A percentile compares a stretch with the other conserved stretches of the same genome.
phyloP scores from a whole-genome alignment of 2,329 filamentous ascomycete genomes.

The Xylaria polymorpha region DNA sequence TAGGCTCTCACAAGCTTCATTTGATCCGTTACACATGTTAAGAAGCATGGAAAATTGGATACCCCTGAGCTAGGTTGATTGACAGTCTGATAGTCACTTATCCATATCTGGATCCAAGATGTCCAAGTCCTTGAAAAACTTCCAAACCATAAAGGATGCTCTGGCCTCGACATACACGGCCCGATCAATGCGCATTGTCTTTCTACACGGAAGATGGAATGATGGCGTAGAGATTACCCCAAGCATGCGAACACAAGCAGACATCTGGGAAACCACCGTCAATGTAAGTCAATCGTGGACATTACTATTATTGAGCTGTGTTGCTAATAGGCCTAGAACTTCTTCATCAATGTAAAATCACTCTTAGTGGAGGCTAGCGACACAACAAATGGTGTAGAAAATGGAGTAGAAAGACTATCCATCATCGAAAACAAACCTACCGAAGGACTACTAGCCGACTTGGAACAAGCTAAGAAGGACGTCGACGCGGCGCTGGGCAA shows the following conservation, averaged over 20 bases:
- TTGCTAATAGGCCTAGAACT: conserved; percentile 57
- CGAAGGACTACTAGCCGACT: conserved; percentile 53
- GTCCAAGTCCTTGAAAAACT: conserved; percentile 96
- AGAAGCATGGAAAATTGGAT: neutral
- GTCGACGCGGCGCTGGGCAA: conserved; percentile 74
- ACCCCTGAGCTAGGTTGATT: neutral
- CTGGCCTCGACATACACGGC: conserved; percentile 77
- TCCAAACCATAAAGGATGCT: conserved; percentile 90
- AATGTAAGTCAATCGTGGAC: conserved; percentile 60
- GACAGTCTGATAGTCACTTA: conserved; percentile 64
- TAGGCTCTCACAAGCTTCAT: neutral
- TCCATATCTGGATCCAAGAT: conserved; percentile 93
- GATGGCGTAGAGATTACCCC: conserved; percentile 91
- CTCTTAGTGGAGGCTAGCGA: conserved; percentile 60
- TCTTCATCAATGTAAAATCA: conserved; percentile 68
- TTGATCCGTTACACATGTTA: neutral
- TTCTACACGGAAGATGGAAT: conserved; percentile 89
- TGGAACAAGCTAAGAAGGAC: conserved; percentile 66
- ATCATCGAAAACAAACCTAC: conserved; percentile 50
- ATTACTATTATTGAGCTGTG: neutral
- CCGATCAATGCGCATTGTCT: conserved; percentile 83
- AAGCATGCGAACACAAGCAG: conserved; percentile 79
- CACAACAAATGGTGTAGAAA: conserved; percentile 42
- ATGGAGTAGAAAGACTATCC: conserved; percentile 53
- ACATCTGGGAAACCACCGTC: conserved; percentile 82